Conservation (phyloP, 257 asterid species). For the Henckelia pumila region DNA sequence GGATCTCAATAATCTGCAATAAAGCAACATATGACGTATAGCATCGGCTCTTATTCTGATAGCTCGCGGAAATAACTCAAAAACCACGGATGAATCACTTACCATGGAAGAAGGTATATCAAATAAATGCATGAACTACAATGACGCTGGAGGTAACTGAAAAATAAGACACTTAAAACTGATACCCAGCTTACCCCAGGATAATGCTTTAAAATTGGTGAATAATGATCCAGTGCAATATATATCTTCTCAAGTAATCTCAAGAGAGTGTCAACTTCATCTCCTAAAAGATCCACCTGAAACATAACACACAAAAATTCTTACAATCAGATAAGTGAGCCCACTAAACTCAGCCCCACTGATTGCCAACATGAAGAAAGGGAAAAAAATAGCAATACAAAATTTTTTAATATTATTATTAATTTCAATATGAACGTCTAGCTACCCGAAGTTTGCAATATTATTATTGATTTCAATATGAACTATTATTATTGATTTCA, state of each 20-base stretch:
- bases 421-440: neutral
- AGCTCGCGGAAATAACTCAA: neutral
- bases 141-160: neutral
- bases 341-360: slow-evolving; percentile 6
- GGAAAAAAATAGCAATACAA: neutral
- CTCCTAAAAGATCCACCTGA: slow-evolving; percentile 97
- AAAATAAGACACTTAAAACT: slow-evolving; percentile 2
- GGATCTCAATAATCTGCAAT: slow-evolving; percentile 71
- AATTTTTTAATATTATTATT: neutral
- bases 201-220: slow-evolving; percentile 83
- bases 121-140: neutral
- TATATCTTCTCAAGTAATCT: slow-evolving; percentile 74
- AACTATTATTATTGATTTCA: neutral
- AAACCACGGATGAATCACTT: neutral
- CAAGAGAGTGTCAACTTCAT: slow-evolving; percentile 77
- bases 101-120: slow-evolving; percentile 3
- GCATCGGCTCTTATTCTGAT: neutral
- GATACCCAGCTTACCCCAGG: slow-evolving; percentile 68
- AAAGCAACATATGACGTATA: neutral
- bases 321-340: neutral
- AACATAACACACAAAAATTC: slow-evolving; percentile 22
- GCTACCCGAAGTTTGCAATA: neutral
- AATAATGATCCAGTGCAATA: slow-evolving; percentile 78
- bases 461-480: neutral
- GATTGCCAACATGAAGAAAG: slow-evolving; percentile 8